Conservation (phyloP, 371 early-diverging fungal genomes). For the Batkoa obscura region DNA sequence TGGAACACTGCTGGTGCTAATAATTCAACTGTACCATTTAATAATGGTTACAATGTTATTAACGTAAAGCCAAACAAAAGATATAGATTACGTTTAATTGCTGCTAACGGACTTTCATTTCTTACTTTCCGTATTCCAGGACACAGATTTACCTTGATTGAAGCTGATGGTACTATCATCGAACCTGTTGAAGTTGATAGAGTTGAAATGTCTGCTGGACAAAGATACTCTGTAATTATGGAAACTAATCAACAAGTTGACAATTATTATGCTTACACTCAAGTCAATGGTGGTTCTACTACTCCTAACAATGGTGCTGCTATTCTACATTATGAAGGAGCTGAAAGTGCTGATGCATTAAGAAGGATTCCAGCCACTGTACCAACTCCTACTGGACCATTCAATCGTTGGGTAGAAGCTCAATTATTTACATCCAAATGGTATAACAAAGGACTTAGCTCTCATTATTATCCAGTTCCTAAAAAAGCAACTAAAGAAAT, state of each 20-base stretch:
- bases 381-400: too few species aligned
- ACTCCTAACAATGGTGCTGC: slow-evolving; percentile 12
- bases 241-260: slow-evolving; percentile 14
- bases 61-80: not conserved
- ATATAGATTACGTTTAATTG: not conserved
- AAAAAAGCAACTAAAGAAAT: too few species aligned
- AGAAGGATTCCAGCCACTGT: too few species aligned
- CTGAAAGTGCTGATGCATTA: too few species aligned
- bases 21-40: not conserved
- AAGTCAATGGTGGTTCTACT: slow-evolving; percentile 8
- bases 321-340: slow-evolving; percentile 14
- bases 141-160: slow-evolving; percentile 18
- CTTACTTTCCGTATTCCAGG: slow-evolving; percentile 15
- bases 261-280: slow-evolving; percentile 15
- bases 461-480: too few species aligned
- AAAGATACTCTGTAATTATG: slow-evolving; percentile 19
- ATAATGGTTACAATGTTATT: not conserved
- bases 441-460: too few species aligned
- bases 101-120: not conserved
- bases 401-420: too few species aligned
- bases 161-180: slow-evolving; percentile 18
- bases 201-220: slow-evolving; percentile 15
- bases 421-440: too few species aligned
- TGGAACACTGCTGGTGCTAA: not conserved
- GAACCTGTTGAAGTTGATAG: slow-evolving; percentile 13